Base-by-base conservation (phyloP, 768 basidiomycete species). In the Hypsizygus marmoreus region DNA sequence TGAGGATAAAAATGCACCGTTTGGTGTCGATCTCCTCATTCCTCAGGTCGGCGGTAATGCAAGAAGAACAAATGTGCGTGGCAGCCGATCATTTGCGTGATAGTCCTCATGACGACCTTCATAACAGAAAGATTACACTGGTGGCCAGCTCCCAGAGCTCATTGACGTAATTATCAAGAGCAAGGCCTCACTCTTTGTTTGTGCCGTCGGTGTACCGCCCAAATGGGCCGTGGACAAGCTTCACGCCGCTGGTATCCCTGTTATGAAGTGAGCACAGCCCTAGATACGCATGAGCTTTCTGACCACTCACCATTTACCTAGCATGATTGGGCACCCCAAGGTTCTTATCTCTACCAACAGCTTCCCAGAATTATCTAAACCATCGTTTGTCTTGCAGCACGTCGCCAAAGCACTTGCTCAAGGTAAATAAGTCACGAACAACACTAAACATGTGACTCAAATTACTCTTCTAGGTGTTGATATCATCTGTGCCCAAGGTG, bases 251-350 rank as follows among this genome's bases (percentile, higher is more conserved):
- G 80, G 82, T 3, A 89, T 93, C 51, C 69, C 80, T 4, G 85
- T 91, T 25, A 92, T 92, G 91, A 94, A 93, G 91, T 86, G 57
- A 48, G 81, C 74, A 13, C 10, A 35, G 22, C 28, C 14, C 14
- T 11, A 26, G 37, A 32, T 43, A 13, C 20, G 31, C 24, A 4
- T 28, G 10, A 4, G 22, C 31, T 4, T 10, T 32, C 26, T 34
- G 41, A 47, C 36, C 37, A 47, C 45, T 44, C 33, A 35, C 30
- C 28, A 24, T 41, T 47, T 46, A 37, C 40, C 26, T 46, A 89
- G 86, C 63, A 87, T 89, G 86, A 70, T 93, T 42, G 91, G 91
- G 23, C 88, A 91, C 53, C 88, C 90, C 19, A 94, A 91, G 75
- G 85, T 84, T 51, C 39, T 20, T 20, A 28, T 17, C 16, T 39